Evolutionary conservation across 108 stramenopile species (phyloP).

Genomic region (Poteriospumella lacustris): DNA sequence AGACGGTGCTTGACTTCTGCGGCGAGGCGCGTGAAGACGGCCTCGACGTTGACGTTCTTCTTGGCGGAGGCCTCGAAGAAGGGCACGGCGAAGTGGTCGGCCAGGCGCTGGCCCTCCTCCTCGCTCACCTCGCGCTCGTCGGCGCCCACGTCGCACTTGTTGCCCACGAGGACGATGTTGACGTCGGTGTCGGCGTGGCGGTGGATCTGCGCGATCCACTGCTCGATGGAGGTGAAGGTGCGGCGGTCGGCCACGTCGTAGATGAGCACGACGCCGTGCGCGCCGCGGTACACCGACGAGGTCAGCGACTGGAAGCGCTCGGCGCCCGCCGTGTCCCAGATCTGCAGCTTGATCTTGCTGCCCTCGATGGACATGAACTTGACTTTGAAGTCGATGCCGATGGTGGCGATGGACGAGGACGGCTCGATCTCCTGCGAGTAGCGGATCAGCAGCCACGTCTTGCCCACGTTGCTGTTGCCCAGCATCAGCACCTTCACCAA

Average conservation of each 20-base stretch:
- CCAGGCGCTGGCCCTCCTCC: conserved; percentile 76
- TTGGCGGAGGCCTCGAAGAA: conserved; percentile 93
- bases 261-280: conserved; percentile 30
- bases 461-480: too few species aligned
- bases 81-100: conserved; percentile 84
- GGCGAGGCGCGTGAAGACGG: conserved; percentile 78
- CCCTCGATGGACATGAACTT: conserved; percentile 72
- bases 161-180: conserved; percentile 39
- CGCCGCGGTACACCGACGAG: too few species aligned
- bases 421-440: too few species aligned
- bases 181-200: conserved; percentile 40
- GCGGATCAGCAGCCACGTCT: too few species aligned
- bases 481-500: too few species aligned
- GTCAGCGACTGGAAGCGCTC: too few species aligned
- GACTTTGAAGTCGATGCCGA: not conserved
- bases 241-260: conserved; percentile 32
- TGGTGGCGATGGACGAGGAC: too few species aligned
- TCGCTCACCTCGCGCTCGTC: conserved; percentile 33
- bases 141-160: conserved; percentile 46
- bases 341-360: conserved; percentile 87
- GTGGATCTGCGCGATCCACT: conserved; percentile 47
- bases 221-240: conserved; percentile 28
- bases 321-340: conserved; percentile 87
- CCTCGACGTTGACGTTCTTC: conserved; percentile 81
- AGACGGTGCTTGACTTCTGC: too few species aligned